Percentiles rank a stretch among this genome's conserved stretches.
Conservation (phyloP, 2,329 filamentous ascomycete genomes). For the Claviceps sp. region DNA sequence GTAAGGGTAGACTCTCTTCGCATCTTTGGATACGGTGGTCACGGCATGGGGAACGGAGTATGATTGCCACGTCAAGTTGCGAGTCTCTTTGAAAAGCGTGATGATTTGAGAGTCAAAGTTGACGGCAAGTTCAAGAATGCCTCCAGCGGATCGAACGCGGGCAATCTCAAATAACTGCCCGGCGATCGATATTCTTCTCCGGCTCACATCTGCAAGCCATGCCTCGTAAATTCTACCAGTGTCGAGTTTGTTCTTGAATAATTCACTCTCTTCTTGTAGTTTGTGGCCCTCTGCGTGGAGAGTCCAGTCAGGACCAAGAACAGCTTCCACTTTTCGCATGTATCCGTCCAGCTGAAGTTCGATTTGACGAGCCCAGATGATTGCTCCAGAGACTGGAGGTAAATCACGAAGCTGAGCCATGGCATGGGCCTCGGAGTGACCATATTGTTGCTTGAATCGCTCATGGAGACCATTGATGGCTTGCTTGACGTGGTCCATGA, state of each 20-base stretch:
- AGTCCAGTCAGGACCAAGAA: slow-evolving; percentile 88
- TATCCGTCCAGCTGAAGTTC: slow-evolving; percentile 91
- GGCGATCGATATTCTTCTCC: slow-evolving; percentile 80
- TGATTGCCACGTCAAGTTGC: slow-evolving; percentile 89
- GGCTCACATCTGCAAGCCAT: slow-evolving; percentile 82
- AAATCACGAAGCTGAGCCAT: slow-evolving; percentile 97
- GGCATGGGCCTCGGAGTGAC: slow-evolving; percentile 90
- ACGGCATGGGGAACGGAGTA: slow-evolving; percentile 90
- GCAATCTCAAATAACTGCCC: slow-evolving; percentile 84
- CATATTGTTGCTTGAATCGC: slow-evolving; percentile 97
- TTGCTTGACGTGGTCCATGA: slow-evolving; percentile 95
- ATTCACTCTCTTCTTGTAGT: slow-evolving; percentile 75
- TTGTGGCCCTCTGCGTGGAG: slow-evolving; percentile 92
- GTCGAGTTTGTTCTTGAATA: slow-evolving; percentile 94
- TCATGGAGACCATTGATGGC: slow-evolving; percentile 90
- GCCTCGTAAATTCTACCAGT: slow-evolving; percentile 89
- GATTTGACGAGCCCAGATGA: slow-evolving; percentile 96
- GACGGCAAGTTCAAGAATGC: slow-evolving; percentile 74
- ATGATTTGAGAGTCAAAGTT: slow-evolving; percentile 98
- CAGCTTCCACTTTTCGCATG: slow-evolving; percentile 98
- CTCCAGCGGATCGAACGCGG: slow-evolving; percentile 80
- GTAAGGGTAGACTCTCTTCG: slow-evolving; percentile 96
- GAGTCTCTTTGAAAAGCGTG: slow-evolving; percentile 94
- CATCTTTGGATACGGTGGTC: slow-evolving; percentile 92
- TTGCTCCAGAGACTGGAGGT: slow-evolving; percentile 88